These are phyloP conservation scores for Barbatosphaeria neglecta DNA, from an alignment of 495 filamentous ascomycete species.

Conservation along the genomic window DNA sequence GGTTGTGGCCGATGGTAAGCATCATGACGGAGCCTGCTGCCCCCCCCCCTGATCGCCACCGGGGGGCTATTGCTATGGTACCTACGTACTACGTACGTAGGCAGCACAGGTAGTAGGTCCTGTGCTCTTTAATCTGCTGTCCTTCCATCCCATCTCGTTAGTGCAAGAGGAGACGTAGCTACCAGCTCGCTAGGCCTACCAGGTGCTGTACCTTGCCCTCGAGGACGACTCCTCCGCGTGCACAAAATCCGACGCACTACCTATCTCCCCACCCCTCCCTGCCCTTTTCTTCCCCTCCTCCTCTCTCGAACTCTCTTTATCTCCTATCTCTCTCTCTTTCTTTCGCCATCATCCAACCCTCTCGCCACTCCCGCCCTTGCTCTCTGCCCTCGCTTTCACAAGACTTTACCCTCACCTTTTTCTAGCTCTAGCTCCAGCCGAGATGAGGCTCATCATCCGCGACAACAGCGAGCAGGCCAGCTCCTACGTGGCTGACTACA, in stretches of 20 bases:
- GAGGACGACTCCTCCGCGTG: no score
- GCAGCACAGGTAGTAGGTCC: not conserved
- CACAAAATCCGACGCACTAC: no score
- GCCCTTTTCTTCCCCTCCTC: no score
- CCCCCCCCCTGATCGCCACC: not conserved
- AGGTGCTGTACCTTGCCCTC: no score
- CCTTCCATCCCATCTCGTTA: no score
- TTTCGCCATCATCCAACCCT: not conserved
- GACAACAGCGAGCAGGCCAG: conserved; percentile 55
- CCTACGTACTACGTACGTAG: not conserved
- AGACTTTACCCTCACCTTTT: not conserved
- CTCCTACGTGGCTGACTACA: conserved; percentile 71
- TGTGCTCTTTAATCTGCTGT: no score
- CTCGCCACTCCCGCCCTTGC: not conserved
- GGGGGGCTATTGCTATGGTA: not conserved
- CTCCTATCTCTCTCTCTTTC: not conserved
- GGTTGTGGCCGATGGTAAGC: not conserved
- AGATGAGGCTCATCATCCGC: conserved; percentile 77
- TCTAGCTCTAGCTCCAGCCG: conserved; percentile 5
- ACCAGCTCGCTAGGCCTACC: no score
- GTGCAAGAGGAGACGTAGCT: no score
- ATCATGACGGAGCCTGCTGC: not conserved
- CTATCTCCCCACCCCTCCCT: no score
- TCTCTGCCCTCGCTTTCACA: not conserved
- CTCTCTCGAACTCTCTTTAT: no score